Conservation (phyloP, 2,329 filamentous ascomycete species). For the Fusarium clavum region DNA sequence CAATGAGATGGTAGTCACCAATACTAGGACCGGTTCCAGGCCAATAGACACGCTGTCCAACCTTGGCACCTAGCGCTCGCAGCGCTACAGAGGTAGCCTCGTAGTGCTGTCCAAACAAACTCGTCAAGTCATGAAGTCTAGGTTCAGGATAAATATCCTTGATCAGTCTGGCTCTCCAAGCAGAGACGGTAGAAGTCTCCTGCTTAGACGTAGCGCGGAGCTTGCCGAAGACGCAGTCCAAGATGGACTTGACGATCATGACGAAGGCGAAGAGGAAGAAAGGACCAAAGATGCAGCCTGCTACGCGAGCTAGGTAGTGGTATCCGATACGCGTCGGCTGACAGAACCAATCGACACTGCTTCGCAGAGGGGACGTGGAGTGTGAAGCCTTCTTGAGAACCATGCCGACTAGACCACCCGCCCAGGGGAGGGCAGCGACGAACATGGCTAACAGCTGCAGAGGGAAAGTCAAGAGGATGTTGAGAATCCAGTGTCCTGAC, state of each 20-base stretch:
- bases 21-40: conserved; percentile 2
- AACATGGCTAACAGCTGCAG: not conserved
- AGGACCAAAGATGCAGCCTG: not conserved
- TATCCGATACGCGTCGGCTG: conserved; percentile 5
- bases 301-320: not conserved
- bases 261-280: conserved; percentile 15
- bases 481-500: not conserved
- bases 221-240: conserved; percentile 1
- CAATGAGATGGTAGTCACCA: not conserved
- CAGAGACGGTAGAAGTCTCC: not conserved
- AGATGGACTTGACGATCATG: not conserved
- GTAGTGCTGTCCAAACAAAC: conserved; percentile 9
- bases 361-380: not conserved
- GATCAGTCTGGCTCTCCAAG: not conserved
- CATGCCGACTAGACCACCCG: conserved; percentile 10
- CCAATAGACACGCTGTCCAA: conserved; percentile 12
- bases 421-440: conserved; percentile 1
- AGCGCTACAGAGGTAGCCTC: not conserved
- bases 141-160: not conserved
- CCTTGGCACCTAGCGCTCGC: conserved; percentile 1
- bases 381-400: not conserved
- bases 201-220: not conserved
- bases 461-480: not conserved
- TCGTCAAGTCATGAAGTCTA: not conserved
- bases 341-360: conserved; percentile 12